Conservation (phyloP, 2,329 filamentous ascomycete species). For the Epichloe sp. region DNA sequence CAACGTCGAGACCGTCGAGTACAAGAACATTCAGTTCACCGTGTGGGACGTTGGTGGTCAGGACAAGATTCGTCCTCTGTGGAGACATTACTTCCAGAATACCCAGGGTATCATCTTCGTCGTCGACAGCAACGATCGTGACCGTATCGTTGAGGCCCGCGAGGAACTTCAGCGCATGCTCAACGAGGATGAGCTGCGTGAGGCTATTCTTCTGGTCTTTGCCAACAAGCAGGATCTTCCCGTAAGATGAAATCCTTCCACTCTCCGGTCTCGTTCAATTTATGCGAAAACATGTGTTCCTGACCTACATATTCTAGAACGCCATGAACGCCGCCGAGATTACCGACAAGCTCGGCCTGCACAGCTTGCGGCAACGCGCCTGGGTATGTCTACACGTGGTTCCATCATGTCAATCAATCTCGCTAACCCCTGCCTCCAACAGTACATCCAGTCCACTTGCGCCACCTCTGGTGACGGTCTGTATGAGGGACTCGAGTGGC, state of each 20-base stretch:
- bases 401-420: neutral
- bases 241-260: slow-evolving; percentile 41
- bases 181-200: slow-evolving; percentile 96
- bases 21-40: slow-evolving; percentile 99
- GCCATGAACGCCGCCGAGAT: slow-evolving; percentile 99
- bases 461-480: slow-evolving; percentile 98
- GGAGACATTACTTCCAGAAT: slow-evolving; percentile 99
- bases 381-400: slow-evolving; percentile 59
- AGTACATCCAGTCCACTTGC: slow-evolving; percentile 99
- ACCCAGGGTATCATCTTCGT: slow-evolving; percentile 99
- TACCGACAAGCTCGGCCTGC: slow-evolving; percentile 98
- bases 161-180: slow-evolving; percentile 97
- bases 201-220: slow-evolving; percentile 92
- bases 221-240: slow-evolving; percentile 99
- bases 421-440: slow-evolving; percentile 7
- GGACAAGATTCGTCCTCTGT: slow-evolving; percentile 98
- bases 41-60: slow-evolving; percentile 99
- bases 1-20: slow-evolving; percentile 99
- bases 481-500: slow-evolving; percentile 96
- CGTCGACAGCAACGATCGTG: slow-evolving; percentile 96
- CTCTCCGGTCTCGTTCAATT: neutral
- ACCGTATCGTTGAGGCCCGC: slow-evolving; percentile 91
- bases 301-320: slow-evolving; percentile 45
- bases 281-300: neutral
- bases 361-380: slow-evolving; percentile 94